Conservation (phyloP, 352 stramenopile genomes). For the Blastocystis hominis region DNA sequence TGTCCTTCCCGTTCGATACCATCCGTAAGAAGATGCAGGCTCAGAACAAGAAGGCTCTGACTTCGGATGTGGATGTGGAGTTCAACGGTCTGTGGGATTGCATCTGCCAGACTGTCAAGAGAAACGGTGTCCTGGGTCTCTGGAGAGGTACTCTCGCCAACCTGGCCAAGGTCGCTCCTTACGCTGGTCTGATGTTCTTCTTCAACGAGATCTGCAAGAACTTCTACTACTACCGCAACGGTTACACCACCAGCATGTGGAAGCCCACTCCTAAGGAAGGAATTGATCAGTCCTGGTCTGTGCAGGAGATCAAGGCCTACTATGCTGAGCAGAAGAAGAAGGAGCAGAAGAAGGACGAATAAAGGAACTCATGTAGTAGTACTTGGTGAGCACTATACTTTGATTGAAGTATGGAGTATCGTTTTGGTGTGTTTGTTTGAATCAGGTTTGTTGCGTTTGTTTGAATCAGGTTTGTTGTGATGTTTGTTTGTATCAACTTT, state of each 20-base stretch:
- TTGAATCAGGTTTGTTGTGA: neutral
- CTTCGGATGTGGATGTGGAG: slow-evolving; percentile 30
- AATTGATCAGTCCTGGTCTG: slow-evolving; percentile 6
- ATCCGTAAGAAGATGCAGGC: slow-evolving; percentile 50
- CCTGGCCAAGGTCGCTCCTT: slow-evolving; percentile 7
- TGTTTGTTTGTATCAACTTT: neutral
- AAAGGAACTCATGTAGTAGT: neutral
- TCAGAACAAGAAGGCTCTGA: neutral
- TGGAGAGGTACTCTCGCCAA: slow-evolving; percentile 42
- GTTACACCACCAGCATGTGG: slow-evolving; percentile 14
- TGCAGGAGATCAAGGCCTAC: neutral
- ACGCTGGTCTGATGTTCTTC: neutral
- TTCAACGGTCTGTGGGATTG: slow-evolving; percentile 48
- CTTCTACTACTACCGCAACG: slow-evolving; percentile 20
- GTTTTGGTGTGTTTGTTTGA: neutral
- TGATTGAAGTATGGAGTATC: neutral
- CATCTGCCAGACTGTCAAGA: slow-evolving; percentile 21
- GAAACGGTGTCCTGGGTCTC: slow-evolving; percentile 12
- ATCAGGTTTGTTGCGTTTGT: neutral
- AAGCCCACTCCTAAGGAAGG: slow-evolving; percentile 26
- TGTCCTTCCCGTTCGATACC: slow-evolving; percentile 43
- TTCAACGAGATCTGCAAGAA: slow-evolving; percentile 43
- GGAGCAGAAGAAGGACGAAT: neutral
- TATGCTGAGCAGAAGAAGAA: neutral
- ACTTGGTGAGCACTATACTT: slow-evolving; percentile 8